Percentiles rank a stretch among this genome's conserved stretches.
These are phyloP conservation scores for Phialophora chinensis DNA, from an alignment of 2,329 filamentous ascomycete genomes.

Conservation along the genomic window DNA sequence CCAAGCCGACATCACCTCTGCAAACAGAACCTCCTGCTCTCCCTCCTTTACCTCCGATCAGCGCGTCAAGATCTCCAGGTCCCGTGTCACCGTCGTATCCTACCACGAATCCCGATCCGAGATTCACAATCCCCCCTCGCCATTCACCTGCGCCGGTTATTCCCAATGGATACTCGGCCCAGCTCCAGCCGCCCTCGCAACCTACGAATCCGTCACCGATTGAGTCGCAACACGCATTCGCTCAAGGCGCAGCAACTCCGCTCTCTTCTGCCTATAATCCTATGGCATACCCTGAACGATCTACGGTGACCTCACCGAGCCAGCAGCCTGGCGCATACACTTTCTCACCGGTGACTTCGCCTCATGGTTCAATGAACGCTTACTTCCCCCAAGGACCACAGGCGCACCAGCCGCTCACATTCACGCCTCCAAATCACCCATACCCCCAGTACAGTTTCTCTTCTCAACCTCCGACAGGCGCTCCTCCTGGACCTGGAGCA, in stretches of 20 bases:
- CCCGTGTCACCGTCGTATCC: slow-evolving; percentile 36
- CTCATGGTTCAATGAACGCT: slow-evolving; percentile 21
- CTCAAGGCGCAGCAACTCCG: slow-evolving; percentile 49
- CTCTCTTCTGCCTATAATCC: slow-evolving; percentile 56
- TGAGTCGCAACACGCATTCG: slow-evolving; percentile 35
- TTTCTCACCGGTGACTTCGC: slow-evolving; percentile 35
- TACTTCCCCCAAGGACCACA: slow-evolving; percentile 24
- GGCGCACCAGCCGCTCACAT: slow-evolving; percentile 31
- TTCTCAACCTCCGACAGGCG: slow-evolving; percentile 44
- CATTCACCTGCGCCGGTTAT: slow-evolving; percentile 38
- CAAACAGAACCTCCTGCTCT: slow-evolving; percentile 51
- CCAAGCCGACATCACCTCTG: slow-evolving; percentile 52
- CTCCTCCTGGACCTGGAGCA: slow-evolving; percentile 44
- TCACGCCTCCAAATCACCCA: slow-evolving; percentile 35
- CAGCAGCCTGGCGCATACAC: slow-evolving; percentile 26
- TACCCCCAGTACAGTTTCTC: slow-evolving; percentile 32
- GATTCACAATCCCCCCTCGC: slow-evolving; percentile 41
- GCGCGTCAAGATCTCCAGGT: slow-evolving; percentile 28
- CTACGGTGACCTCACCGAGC: slow-evolving; percentile 27
- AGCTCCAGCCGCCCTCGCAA: slow-evolving; percentile 26
- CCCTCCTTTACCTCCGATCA: slow-evolving; percentile 45
- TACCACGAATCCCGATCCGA: slow-evolving; percentile 37
- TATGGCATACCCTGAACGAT: slow-evolving; percentile 53
- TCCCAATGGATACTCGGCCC: slow-evolving; percentile 35
- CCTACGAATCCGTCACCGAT: slow-evolving; percentile 33